Percentiles rank a stretch among this genome's conserved stretches.
Conservation (phyloP, 192 early-diverging fungal species). For the Gamsiella multidivaricata region DNA sequence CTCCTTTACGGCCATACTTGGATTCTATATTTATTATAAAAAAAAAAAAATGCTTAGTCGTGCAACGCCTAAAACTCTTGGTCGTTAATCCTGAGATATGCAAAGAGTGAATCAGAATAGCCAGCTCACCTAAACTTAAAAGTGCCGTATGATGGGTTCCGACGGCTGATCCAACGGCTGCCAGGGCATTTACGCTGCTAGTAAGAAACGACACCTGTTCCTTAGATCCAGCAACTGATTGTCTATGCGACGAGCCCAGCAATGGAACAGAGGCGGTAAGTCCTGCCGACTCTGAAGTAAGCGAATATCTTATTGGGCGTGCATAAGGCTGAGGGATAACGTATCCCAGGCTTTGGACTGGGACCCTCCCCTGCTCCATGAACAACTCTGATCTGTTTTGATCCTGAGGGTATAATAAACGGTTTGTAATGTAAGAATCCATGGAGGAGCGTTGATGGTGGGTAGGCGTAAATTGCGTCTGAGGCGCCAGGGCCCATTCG, state of each 20-base stretch:
- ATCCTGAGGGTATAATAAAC: constrained; percentile 16
- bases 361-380: constrained; percentile 25
- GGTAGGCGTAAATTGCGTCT: constrained; percentile 17
- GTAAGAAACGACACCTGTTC: constrained; percentile 31
- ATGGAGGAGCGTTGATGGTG: constrained; percentile 23
- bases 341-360: constrained; percentile 3
- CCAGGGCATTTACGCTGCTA: constrained; percentile 28
- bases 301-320: constrained; percentile 13
- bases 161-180: constrained; percentile 54
- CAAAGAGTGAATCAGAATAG: neutral
- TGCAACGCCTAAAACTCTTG: too few species aligned
- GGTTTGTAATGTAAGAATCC: constrained; percentile 7
- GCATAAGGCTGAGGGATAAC: constrained; percentile 15
- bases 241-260: constrained; percentile 17
- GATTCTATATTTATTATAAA: neutral
- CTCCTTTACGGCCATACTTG: constrained; percentile 9
- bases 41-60: neutral
- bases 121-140: constrained; percentile 48
- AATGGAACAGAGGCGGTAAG: constrained; percentile 20
- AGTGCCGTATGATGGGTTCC: constrained; percentile 55
- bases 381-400: constrained; percentile 8
- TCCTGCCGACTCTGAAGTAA: neutral
- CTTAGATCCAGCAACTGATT: constrained; percentile 2
- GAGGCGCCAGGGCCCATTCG: constrained; percentile 28
- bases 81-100: too few species aligned